Conservation (phyloP, 2,329 filamentous ascomycete species). For the Botrytis tulipae region DNA sequence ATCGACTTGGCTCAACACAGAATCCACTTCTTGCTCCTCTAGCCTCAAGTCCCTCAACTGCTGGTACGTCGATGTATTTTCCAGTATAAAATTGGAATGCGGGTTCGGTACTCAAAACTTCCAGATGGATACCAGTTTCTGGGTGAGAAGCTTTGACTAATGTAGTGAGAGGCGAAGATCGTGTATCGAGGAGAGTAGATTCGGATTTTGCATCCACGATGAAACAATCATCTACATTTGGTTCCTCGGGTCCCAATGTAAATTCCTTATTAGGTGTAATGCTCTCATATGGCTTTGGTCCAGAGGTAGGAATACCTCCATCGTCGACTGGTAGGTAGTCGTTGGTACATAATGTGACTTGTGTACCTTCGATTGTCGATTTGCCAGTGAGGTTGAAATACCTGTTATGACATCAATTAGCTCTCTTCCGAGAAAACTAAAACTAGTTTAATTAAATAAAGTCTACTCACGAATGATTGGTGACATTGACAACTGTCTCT, state of each 20-base stretch:
- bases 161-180: slow-evolving; percentile 57
- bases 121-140: slow-evolving; percentile 72
- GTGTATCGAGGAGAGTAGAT: slow-evolving; percentile 51
- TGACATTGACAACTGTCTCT: slow-evolving; percentile 91
- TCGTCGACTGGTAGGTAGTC: slow-evolving; percentile 72
- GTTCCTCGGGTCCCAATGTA: slow-evolving; percentile 61
- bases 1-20: slow-evolving; percentile 89
- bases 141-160: slow-evolving; percentile 74
- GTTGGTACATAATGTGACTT: slow-evolving; percentile 56
- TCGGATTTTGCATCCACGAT: slow-evolving; percentile 50
- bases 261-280: slow-evolving; percentile 67
- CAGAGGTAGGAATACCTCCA: slow-evolving; percentile 68
- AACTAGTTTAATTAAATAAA: background rate
- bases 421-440: background rate
- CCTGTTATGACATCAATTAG: slow-evolving; percentile 27
- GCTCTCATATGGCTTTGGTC: slow-evolving; percentile 60
- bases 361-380: slow-evolving; percentile 60
- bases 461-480: slow-evolving; percentile 78
- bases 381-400: slow-evolving; percentile 64
- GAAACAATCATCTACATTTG: slow-evolving; percentile 89
- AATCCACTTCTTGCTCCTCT: slow-evolving; percentile 72
- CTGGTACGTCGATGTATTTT: slow-evolving; percentile 76
- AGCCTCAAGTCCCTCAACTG: slow-evolving; percentile 58
- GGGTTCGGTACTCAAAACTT: slow-evolving; percentile 88
- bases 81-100: slow-evolving; percentile 98